Evolutionary conservation across 345 rosid genomes (phyloP), one percentile per base, ranked within the genome.

Genomic region (Ailanthus altissimus): DNA sequence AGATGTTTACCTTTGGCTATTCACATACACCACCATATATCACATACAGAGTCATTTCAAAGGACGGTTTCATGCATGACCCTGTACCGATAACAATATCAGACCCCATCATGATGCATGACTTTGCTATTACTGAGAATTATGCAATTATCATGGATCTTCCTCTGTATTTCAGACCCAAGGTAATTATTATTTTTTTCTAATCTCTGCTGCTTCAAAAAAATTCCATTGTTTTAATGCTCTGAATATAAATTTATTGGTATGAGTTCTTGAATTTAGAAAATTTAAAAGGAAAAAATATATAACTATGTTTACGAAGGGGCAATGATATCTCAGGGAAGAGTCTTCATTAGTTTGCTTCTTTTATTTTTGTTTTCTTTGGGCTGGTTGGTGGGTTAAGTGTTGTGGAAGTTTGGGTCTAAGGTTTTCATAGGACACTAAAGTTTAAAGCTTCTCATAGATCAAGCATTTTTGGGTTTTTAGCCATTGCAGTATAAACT

Each of bases 1-100:
- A 96, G 86, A 93, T 96, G 99, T 96, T 96, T 81, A 92, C 99
- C 56, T 96, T 96, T 76, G 98, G 98, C 72, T 96, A 92, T 85
- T 81, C 92, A 8, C 98, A 86, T 56, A 81, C 77, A 20, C 91
- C 92, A 10, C 98, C 99, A n/a, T 96, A 92, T 73, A 82, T 96
- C 82, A 96, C 99, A 18, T 93, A 93, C 88, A 88, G 99, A 84
- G 97, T 96, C 69, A 86, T 96, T 72, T 93, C 99, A 21, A 88
- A 93, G 87, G 94, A 93, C 75, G 99, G 98, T 77, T 58, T 93
- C 84, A 96, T 96, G 98, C 90, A 90, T 70, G 97, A 93, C 66
- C 98, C 98, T 11, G 93, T 96, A 61, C 92, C 99, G 61, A 91
- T 96, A 81, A 93, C 97, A 61, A 76, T 93, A 84, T 66, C 97